Conservation (phyloP, 1,284 basidiomycete species). For the Rhizoctonia solani region DNA sequence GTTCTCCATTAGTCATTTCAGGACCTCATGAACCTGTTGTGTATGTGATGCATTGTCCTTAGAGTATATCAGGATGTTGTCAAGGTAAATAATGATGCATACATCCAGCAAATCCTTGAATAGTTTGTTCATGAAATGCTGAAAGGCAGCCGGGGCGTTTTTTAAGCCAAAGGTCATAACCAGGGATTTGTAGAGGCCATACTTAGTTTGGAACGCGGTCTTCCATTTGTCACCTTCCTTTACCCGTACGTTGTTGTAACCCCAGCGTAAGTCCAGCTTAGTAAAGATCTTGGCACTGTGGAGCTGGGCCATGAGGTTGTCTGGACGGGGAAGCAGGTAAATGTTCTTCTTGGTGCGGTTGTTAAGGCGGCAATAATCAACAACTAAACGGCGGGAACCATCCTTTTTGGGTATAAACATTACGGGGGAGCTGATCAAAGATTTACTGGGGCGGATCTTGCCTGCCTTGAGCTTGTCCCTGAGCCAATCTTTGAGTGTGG, state of each 20-base stretch:
- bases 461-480: neutral
- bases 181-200: neutral
- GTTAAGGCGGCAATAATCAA: conserved; percentile 20
- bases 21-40: conserved; percentile 1
- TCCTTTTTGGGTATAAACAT: conserved; percentile 32
- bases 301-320: conserved; percentile 6
- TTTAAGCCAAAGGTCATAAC: conserved; percentile 50
- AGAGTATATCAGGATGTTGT: neutral
- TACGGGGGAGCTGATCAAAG: neutral
- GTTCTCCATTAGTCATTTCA: neutral
- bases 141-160: conserved; percentile 48
- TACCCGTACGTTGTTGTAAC: conserved; percentile 1
- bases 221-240: conserved; percentile 27
- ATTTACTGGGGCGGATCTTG: conserved; percentile 19
- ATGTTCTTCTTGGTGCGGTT: neutral
- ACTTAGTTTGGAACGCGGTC: conserved; percentile 25
- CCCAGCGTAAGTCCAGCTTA: conserved; percentile 19
- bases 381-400: neutral
- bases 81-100: neutral
- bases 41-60: neutral
- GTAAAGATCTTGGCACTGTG: conserved; percentile 1
- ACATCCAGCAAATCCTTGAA: neutral
- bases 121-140: neutral
- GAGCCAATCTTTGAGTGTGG: neutral
- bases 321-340: neutral